Conservation (phyloP, 2,329 filamentous ascomycete genomes). For the Trichoderma simmonsii region DNA sequence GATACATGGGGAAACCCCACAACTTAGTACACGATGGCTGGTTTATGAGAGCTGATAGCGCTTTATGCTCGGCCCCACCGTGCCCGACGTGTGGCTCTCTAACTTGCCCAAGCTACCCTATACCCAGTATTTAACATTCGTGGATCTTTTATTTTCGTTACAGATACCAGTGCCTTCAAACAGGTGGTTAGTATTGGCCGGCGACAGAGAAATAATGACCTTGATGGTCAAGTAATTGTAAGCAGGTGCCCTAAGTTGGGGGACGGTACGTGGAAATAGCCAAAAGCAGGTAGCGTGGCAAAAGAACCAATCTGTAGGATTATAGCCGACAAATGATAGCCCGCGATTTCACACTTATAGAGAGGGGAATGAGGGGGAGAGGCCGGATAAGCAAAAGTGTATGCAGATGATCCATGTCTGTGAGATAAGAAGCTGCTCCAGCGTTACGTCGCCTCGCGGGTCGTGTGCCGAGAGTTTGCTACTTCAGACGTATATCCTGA, state of each 20-base stretch:
- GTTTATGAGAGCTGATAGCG: neutral
- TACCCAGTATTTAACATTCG: neutral
- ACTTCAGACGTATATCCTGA: neutral
- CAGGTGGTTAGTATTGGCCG: neutral
- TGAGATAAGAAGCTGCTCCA: neutral
- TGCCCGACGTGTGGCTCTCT: neutral
- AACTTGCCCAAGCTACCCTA: neutral
- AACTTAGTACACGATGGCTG: neutral
- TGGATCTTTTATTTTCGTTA: neutral
- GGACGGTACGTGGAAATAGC: neutral
- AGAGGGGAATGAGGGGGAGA: neutral
- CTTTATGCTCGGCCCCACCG: neutral
- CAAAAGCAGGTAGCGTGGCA: neutral
- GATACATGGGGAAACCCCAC: neutral
- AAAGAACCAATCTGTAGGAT: slow-evolving; percentile 1
- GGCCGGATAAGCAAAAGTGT: neutral
- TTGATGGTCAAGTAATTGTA: neutral
- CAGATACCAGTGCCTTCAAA: neutral
- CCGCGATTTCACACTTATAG: neutral
- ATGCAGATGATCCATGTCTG: neutral
- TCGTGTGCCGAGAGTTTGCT: neutral
- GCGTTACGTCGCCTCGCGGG: neutral
- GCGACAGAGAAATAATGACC: neutral
- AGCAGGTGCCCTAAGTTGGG: neutral
- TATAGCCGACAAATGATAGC: neutral